Conservation (phyloP, 345 rosid species). For the Arabidopsis suecica region DNA sequence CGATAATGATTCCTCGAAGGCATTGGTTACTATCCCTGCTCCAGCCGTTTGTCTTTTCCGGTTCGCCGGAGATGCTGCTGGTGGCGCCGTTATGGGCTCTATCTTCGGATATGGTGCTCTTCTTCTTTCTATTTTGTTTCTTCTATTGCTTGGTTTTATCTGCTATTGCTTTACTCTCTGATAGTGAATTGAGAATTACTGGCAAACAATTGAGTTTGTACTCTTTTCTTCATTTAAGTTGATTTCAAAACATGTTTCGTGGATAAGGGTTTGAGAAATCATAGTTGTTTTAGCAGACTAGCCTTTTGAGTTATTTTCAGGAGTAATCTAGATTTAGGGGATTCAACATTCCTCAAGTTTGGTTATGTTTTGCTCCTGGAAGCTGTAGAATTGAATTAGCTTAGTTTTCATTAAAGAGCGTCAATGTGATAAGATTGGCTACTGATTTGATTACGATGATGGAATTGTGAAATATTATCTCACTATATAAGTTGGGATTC, state of each 20-base stretch:
- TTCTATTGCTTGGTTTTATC: background rate
- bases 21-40: constrained; percentile 51
- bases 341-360: constrained; percentile 1
- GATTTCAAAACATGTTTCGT: background rate
- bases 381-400: background rate
- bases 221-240: background rate
- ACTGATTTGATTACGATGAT: background rate
- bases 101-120: constrained; percentile 77
- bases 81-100: constrained; percentile 92
- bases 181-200: constrained; percentile 6
- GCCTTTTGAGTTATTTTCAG: background rate
- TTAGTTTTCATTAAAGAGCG: background rate
- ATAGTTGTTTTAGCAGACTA: background rate
- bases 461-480: background rate
- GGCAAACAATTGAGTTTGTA: background rate
- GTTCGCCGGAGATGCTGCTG: constrained; percentile 76
- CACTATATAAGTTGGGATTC: constrained; percentile 28
- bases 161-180: background rate
- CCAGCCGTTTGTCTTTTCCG: constrained; percentile 75
- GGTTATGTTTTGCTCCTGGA: background rate
- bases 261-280: background rate
- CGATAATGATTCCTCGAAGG: constrained; percentile 48
- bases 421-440: constrained; percentile 27
- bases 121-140: background rate
- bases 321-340: background rate